Evolutionary conservation across 306 rosid species (phyloP), one percentile per base, ranked within the genome.

Genomic region (Sophora flavescens): DNA sequence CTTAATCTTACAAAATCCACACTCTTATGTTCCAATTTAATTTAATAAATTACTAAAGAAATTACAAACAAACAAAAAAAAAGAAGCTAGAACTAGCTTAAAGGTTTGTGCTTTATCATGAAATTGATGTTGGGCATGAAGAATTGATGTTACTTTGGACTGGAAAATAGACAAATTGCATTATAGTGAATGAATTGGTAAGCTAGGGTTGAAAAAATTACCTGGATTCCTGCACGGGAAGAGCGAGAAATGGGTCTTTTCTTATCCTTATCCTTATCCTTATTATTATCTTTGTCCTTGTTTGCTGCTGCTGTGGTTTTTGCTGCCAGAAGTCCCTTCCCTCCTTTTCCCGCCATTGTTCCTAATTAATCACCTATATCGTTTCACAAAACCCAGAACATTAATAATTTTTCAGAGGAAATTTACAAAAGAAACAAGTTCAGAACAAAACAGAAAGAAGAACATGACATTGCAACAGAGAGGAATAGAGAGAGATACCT

Each of bases 221-320:
- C 98, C 96, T 93, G 98, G 56, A 93, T 93, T 64, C 98, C 97
- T 1, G 98, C 98, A 54, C 98, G 98, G 22, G 98, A 91, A 2
- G 98, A 93, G 2, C 97, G 91, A n/a, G 98, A 93, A 80, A 87
- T 88, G 0, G 98, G 97, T 81, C 83, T 82, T 68, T 93, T 93
- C 91, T 93, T 93, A 42, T 93, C 97, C 88, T 90, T 93, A 42
- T 93, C 97, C 88, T 90, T 90, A 4, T 61, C 66, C 74, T 92
- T 91, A 22, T 22, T 22, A 1, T 22, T 22, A 14, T 89, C 93
- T 32, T 92, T 90, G 77, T 89, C 97, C 70, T 88, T 93, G 96
- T 84, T 93, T 8, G 96, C 98, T 0, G 97, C 87, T 0, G 97
- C 87, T 0, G 98, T 89, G 51, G 98, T 93, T 68, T 93, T 93